Conservation (phyloP, 179 eudicot genomes). For the Corrigiola litoralis region DNA sequence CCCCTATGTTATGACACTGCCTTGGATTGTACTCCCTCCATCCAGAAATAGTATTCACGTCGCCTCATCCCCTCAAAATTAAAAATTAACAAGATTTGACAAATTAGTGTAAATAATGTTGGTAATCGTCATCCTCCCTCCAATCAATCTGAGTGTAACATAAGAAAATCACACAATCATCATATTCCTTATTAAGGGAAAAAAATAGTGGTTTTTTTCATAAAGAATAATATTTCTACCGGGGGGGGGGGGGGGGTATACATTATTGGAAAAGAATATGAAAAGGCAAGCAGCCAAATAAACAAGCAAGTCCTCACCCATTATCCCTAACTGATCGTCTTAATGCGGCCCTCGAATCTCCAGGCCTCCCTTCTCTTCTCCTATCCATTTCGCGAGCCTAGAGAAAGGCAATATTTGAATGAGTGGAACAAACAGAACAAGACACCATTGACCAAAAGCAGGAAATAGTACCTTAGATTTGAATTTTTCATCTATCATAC, state of each 20-base stretch:
- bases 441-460: not conserved
- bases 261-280: not conserved
- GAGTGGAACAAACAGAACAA: slow-evolving; percentile 12
- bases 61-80: too few species aligned
- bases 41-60: too few species aligned
- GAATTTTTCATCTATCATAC: slow-evolving; percentile 95
- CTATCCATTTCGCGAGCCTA: slow-evolving; percentile 97
- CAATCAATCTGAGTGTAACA: too few species aligned
- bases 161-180: too few species aligned
- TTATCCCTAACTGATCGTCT: slow-evolving; percentile 96
- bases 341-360: slow-evolving; percentile 77
- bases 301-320: slow-evolving; percentile 46
- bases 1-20: too few species aligned
- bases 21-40: too few species aligned
- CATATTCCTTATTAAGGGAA: too few species aligned
- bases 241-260: not conserved
- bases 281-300: not conserved
- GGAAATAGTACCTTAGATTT: slow-evolving; percentile 65
- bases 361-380: slow-evolving; percentile 94
- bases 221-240: too few species aligned
- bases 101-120: too few species aligned
- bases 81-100: too few species aligned
- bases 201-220: too few species aligned
- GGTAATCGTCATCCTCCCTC: too few species aligned
- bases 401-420: slow-evolving; percentile 2